Evolutionary conservation across 768 basidiomycete genomes (phyloP).

Genomic region (Lentinula raphanica): DNA sequence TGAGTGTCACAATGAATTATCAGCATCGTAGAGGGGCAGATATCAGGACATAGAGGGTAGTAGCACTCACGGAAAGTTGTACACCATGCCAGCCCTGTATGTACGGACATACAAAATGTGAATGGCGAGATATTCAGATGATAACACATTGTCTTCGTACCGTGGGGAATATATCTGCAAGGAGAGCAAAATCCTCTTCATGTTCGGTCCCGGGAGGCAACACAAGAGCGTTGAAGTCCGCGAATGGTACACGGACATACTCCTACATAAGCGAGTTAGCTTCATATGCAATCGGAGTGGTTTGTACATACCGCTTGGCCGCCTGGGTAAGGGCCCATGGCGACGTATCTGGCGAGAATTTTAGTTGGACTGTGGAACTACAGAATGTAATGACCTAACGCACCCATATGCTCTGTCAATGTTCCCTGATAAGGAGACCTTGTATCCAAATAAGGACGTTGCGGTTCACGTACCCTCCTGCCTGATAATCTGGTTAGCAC

Average conservation of each 20-base stretch:
- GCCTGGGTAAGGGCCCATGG: conserved; percentile 53
- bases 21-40: neutral
- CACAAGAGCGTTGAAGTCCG: conserved; percentile 50
- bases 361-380: too few species aligned
- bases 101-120: neutral
- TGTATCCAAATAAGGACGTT: neutral
- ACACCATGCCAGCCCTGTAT: conserved; percentile 49
- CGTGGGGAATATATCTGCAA: conserved; percentile 54
- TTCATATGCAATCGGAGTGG: neutral
- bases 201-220: conserved; percentile 48
- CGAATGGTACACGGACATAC: conserved; percentile 52
- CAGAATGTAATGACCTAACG: conserved; percentile 8
- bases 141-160: conserved; percentile 20
- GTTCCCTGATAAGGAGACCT: neutral
- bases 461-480: conserved; percentile 34
- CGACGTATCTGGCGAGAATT: conserved; percentile 39
- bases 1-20: conserved; percentile 10
- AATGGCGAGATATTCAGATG: neutral
- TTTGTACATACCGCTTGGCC: conserved; percentile 40
- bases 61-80: conserved; percentile 32
- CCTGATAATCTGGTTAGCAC: conserved; percentile 21
- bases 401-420: conserved; percentile 41
- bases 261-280: conserved; percentile 26
- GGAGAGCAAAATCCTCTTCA: conserved; percentile 50
- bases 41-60: conserved; percentile 4